Percentiles rank a stretch among this genome's conserved stretches.
Conservation (phyloP, 1,284 basidiomycete species). For the Mycena sp. region DNA sequence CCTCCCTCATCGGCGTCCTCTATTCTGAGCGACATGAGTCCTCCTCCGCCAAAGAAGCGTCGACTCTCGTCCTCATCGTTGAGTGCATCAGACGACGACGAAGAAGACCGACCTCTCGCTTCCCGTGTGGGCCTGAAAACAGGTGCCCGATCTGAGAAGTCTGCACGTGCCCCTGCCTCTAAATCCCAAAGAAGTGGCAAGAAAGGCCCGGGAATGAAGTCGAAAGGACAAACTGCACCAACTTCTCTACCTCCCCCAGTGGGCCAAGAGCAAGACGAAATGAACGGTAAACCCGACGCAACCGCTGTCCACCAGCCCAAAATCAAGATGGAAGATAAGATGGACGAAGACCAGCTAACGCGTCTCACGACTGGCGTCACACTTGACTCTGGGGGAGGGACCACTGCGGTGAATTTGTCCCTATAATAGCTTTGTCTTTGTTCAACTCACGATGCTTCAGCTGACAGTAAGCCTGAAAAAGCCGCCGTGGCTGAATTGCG, state of each 20-base stretch:
- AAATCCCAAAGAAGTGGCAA: conserved; percentile 60
- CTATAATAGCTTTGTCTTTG: conserved; percentile 1
- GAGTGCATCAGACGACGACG: conserved; percentile 59
- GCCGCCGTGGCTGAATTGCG: conserved; percentile 87
- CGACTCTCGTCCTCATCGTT: conserved; percentile 55
- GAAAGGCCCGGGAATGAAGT: conserved; percentile 65
- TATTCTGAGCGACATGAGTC: conserved; percentile 56
- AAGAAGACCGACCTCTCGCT: conserved; percentile 70
- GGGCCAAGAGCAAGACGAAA: conserved; percentile 52
- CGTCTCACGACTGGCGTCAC: conserved; percentile 84
- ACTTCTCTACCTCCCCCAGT: conserved; percentile 40
- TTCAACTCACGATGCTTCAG: conserved; percentile 40
- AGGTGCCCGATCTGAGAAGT: conserved; percentile 42
- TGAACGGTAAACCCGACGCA: conserved; percentile 49
- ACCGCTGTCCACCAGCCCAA: conserved; percentile 55
- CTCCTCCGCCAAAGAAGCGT: conserved; percentile 59
- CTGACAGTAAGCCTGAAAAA: conserved; percentile 72
- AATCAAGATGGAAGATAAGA: conserved; percentile 79
- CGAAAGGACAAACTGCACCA: conserved; percentile 61
- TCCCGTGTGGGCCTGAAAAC: conserved; percentile 53
- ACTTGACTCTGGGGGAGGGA: conserved; percentile 68
- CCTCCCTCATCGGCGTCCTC: conserved; percentile 66
- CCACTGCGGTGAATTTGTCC: conserved; percentile 55
- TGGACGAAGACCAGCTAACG: conserved; percentile 77
- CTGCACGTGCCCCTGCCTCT: conserved; percentile 38